Conservation (phyloP, 2,329 filamentous ascomycete species). For the Apiospora pterosperma region DNA sequence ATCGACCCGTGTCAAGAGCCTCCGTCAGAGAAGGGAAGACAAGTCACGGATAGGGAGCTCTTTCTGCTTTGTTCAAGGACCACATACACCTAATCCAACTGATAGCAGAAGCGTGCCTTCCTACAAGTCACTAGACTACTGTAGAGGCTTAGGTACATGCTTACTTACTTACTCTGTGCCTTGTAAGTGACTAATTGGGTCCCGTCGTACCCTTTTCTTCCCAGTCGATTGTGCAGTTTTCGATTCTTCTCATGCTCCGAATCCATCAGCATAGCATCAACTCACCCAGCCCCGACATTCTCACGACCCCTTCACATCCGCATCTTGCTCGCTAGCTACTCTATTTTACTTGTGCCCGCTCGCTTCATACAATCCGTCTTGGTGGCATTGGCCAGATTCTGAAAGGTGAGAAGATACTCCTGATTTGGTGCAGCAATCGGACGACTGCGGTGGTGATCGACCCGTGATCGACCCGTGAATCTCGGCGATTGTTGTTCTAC, state of each 20-base stretch:
- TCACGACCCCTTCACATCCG: constrained; percentile 42
- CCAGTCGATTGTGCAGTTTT: background rate
- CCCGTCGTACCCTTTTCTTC: background rate
- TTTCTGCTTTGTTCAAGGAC: background rate
- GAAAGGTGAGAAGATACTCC: constrained; percentile 1
- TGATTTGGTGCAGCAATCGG: background rate
- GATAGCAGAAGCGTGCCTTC: background rate
- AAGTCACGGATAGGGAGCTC: background rate
- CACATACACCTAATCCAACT: background rate
- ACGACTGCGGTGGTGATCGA: background rate
- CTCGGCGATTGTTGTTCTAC: background rate
- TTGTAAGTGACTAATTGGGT: background rate
- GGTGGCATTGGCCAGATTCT: constrained; percentile 29
- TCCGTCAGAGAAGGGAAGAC: background rate
- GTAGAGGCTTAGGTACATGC: background rate
- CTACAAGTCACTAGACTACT: background rate
- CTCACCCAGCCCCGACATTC: constrained; percentile 33
- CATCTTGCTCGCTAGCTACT: constrained; percentile 59
- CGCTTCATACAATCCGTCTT: constrained; percentile 52
- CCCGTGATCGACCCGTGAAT: background rate
- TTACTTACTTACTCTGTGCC: too few relatives aligned
- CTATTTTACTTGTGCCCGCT: constrained; percentile 54
- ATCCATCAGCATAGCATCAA: constrained; percentile 41
- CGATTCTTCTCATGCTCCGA: background rate
- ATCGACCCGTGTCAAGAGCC: background rate